These are phyloP conservation scores for Mortierella claussenii DNA, from an alignment of 192 early-diverging fungal species.

Conservation along the genomic window DNA sequence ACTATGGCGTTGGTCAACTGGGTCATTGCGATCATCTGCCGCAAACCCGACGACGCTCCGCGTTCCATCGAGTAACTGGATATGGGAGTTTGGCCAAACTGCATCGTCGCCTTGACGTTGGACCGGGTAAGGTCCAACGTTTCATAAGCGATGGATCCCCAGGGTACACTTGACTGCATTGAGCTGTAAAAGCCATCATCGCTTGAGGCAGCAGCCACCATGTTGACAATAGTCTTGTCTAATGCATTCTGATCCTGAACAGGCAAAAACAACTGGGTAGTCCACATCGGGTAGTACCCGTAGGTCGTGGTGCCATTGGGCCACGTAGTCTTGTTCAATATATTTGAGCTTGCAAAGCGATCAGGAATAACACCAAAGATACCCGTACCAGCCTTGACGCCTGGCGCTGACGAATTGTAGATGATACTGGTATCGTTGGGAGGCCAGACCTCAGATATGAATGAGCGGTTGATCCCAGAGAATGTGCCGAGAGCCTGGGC, in stretches of 20 bases:
- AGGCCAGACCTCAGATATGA: slow-evolving; percentile 23
- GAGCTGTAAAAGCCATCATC: background rate
- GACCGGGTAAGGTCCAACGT: background rate
- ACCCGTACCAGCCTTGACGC: slow-evolving; percentile 13
- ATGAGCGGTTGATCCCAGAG: slow-evolving; percentile 19
- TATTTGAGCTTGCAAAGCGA: slow-evolving; percentile 3
- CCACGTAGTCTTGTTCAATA: background rate
- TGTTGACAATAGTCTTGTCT: background rate
- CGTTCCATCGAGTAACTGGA: background rate
- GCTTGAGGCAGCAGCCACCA: background rate
- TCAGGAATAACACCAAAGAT: slow-evolving; percentile 35
- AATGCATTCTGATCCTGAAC: slow-evolving; percentile 1
- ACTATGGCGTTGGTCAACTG: slow-evolving; percentile 25
- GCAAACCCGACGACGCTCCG: slow-evolving; percentile 2
- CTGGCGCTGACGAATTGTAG: slow-evolving; percentile 12
- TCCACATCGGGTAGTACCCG: background rate
- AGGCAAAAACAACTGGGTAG: slow-evolving; percentile 7
- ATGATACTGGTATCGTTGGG: slow-evolving; percentile 17
- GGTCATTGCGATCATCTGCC: slow-evolving; percentile 36
- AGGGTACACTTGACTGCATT: background rate
- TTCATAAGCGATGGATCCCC: slow-evolving; percentile 18
- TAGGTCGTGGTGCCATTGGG: background rate
- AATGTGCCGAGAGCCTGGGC: slow-evolving; percentile 9
- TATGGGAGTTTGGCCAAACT: slow-evolving; percentile 15
- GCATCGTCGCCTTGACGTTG: slow-evolving; percentile 27